A percentile compares a stretch with the other conserved stretches of the same genome.
phyloP scores from a whole-genome alignment of 1,284 basidiomycete genomes.

The Flammula alnicola region DNA sequence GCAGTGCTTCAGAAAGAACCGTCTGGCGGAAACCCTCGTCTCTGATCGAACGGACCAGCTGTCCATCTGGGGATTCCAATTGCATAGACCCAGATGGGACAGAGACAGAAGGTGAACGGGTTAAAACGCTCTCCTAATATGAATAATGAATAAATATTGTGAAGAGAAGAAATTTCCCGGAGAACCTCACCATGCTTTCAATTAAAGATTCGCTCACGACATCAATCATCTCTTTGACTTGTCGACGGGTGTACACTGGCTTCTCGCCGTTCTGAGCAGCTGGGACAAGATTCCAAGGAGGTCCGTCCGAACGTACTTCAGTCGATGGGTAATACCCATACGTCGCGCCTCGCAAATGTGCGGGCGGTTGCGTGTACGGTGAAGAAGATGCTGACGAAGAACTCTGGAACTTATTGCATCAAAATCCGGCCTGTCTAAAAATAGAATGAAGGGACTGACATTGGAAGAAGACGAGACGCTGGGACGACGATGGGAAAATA shows the following conservation, averaged over 20 bases:
- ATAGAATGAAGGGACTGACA: slow-evolving; percentile 21
- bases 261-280: slow-evolving; percentile 21
- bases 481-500: slow-evolving; percentile 27
- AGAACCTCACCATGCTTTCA: slow-evolving; percentile 30
- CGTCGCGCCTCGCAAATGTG: slow-evolving; percentile 19
- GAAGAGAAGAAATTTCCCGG: slow-evolving; percentile 1
- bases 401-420: slow-evolving; percentile 22
- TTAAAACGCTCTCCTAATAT: slow-evolving; percentile 25
- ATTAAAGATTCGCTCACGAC: slow-evolving; percentile 35
- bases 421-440: slow-evolving; percentile 13
- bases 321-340: slow-evolving; percentile 17
- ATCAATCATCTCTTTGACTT: slow-evolving; percentile 37
- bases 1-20: slow-evolving; percentile 27
- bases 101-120: slow-evolving; percentile 13
- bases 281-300: slow-evolving; percentile 23
- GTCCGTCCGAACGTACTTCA: slow-evolving; percentile 17
- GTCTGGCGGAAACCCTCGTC: slow-evolving; percentile 27
- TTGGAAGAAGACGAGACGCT: slow-evolving; percentile 26
- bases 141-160: slow-evolving; percentile 2
- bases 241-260: slow-evolving; percentile 34
- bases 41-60: slow-evolving; percentile 22
- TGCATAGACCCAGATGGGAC: slow-evolving; percentile 15
- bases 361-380: slow-evolving; percentile 24
- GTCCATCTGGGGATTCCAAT: slow-evolving; percentile 21
- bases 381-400: slow-evolving; percentile 28